phyloP scores from a whole-genome alignment of 2,329 filamentous ascomycete species.

The Phyllosticta capitalensis region DNA sequence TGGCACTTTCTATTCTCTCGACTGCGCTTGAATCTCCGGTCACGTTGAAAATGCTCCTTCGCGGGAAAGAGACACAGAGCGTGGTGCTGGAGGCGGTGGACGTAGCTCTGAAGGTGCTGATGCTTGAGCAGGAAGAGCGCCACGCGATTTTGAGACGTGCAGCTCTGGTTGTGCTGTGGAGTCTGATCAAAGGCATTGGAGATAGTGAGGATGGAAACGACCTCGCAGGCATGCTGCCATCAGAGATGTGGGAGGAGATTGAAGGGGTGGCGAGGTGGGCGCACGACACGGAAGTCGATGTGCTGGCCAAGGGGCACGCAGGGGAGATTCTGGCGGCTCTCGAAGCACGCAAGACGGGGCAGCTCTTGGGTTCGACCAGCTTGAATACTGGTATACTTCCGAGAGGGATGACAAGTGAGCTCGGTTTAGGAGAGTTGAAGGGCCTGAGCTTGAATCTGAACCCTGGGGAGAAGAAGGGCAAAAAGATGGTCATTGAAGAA shows the following conservation, averaged over 20 bases:
- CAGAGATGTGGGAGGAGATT: constrained; percentile 50
- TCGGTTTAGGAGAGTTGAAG: constrained; percentile 31
- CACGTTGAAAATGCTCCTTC: constrained; percentile 35
- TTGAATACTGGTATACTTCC: constrained; percentile 14
- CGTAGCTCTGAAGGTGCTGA: constrained; percentile 52
- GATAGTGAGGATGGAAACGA: constrained; percentile 32
- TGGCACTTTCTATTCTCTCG: constrained; percentile 57
- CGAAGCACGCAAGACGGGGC: constrained; percentile 42
- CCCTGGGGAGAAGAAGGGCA: constrained; percentile 22
- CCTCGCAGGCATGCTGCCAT: constrained; percentile 37
- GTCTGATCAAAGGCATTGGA: constrained; percentile 52
- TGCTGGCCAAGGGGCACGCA: constrained; percentile 58
- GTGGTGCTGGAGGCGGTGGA: constrained; percentile 42
- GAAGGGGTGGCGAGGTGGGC: constrained; percentile 53
- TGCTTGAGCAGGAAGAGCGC: constrained; percentile 50
- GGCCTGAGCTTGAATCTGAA: constrained; percentile 33
- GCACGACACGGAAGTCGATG: constrained; percentile 57
- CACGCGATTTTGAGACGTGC: constrained; percentile 57
- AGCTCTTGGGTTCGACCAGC: neutral
- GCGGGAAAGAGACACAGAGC: neutral
- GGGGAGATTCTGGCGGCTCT: constrained; percentile 57
- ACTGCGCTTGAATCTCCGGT: constrained; percentile 52
- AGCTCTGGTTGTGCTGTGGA: constrained; percentile 54
- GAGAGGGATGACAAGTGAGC: constrained; percentile 12
- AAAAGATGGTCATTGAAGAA: constrained; percentile 44